These are phyloP conservation scores for Pythium angustatum DNA, from an alignment of 352 stramenopile species.

Conservation along the genomic window DNA sequence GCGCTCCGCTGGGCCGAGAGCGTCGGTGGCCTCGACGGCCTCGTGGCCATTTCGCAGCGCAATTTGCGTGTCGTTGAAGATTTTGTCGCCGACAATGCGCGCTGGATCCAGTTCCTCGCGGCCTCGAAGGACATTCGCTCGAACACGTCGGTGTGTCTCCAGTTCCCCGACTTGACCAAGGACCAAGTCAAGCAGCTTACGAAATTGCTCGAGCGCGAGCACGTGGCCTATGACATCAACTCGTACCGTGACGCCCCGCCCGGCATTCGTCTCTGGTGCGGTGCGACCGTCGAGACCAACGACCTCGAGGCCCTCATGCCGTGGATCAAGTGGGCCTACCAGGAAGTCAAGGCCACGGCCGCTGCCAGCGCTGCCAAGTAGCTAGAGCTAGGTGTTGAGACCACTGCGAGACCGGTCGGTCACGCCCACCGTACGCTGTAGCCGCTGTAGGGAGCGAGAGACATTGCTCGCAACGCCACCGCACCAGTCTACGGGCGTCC, in stretches of 20 bases:
- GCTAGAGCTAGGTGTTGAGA: too few relatives aligned
- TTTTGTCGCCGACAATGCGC: constrained; percentile 95
- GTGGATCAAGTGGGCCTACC: constrained; percentile 98
- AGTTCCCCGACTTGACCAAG: constrained; percentile 91
- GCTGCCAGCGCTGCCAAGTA: constrained; percentile 18
- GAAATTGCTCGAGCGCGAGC: constrained; percentile 93
- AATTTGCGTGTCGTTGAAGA: constrained; percentile 96
- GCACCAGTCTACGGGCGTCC: too few relatives aligned
- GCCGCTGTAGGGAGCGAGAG: too few relatives aligned
- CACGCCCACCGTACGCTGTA: constrained; percentile 4
- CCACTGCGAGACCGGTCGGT: too few relatives aligned
- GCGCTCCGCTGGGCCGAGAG: constrained; percentile 95
- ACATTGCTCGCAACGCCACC: too few relatives aligned
- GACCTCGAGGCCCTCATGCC: constrained; percentile 98
- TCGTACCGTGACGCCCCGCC: constrained; percentile 98
- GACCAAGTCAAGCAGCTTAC: constrained; percentile 97
- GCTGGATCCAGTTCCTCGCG: constrained; percentile 97
- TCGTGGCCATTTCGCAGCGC: constrained; percentile 93
- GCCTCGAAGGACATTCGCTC: constrained; percentile 92
- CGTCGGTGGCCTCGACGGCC: constrained; percentile 91
- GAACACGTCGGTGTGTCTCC: constrained; percentile 97
- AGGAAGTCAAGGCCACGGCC: constrained; percentile 76
- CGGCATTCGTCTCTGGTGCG: constrained; percentile 98
- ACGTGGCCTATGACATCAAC: constrained; percentile 97
- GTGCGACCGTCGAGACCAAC: constrained; percentile 97